phyloP scores from a whole-genome alignment of 805 yeast species.

The Saccharomycopsis sp. region DNA sequence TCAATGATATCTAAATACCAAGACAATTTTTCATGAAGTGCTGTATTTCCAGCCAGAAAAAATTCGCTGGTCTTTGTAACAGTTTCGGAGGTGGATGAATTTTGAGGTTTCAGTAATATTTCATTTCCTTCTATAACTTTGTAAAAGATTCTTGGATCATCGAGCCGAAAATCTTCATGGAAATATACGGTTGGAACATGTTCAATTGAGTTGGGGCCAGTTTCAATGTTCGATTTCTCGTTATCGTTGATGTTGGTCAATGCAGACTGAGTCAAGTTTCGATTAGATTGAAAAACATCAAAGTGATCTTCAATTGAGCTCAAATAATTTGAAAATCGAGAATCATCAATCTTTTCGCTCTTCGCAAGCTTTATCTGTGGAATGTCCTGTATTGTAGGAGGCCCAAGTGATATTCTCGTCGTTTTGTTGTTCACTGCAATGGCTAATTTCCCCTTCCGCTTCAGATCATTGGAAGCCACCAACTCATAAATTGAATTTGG shows the following conservation, averaged over 20 bases:
- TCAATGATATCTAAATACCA: slow-evolving; percentile 82
- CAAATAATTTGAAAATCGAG: slow-evolving; percentile 40
- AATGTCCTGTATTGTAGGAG: slow-evolving; percentile 76
- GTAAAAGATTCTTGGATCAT: slow-evolving; percentile 79
- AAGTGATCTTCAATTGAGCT: slow-evolving; percentile 36
- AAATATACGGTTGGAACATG: slow-evolving; percentile 65
- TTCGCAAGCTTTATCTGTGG: slow-evolving; percentile 67
- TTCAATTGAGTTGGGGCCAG: slow-evolving; percentile 23
- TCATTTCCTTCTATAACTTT: slow-evolving; percentile 57
- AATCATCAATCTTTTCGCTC: no score
- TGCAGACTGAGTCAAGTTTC: slow-evolving; percentile 35
- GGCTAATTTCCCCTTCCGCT: slow-evolving; percentile 27
- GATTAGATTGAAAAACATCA: slow-evolving; percentile 34
- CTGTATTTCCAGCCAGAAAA: slow-evolving; percentile 39
- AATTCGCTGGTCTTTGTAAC: slow-evolving; percentile 25
- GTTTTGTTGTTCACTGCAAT: slow-evolving; percentile 29
- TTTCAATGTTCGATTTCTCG: not conserved
- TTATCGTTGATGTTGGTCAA: slow-evolving; percentile 23
- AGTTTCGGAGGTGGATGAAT: slow-evolving; percentile 20
- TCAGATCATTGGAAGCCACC: slow-evolving; percentile 50
- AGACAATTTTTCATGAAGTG: slow-evolving; percentile 68
- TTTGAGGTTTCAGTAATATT: slow-evolving; percentile 25
- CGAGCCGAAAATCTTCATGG: slow-evolving; percentile 62
- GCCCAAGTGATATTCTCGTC: slow-evolving; percentile 38
- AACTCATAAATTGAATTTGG: slow-evolving; percentile 73